Base-by-base conservation (phyloP, 164 flowering plant genomes). In the Piper longum region DNA sequence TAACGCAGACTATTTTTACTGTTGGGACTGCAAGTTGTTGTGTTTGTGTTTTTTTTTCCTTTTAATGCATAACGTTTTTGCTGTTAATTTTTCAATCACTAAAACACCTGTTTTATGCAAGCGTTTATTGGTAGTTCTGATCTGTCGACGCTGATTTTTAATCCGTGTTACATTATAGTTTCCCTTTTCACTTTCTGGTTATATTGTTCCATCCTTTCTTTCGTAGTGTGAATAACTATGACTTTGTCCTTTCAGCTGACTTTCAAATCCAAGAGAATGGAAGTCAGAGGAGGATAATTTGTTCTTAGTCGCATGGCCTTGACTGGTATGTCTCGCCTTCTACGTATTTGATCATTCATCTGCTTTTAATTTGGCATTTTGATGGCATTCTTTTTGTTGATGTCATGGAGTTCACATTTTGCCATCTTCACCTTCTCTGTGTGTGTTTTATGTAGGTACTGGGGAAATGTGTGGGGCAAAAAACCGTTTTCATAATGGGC, bases 231-330 rank as follows among this genome's bases (percentile, higher is more conserved):
- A 48, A 5, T 48, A 48, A 48, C 11, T 5, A 9, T 2, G 8
- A 9, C 1, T 14, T 48, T 48, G 12, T 48, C 36, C 36, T 48
- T 48, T 48, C 14, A 2, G 9, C 52, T 1, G 8, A 2, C 56
- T 60, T 55, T 59, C n/a, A 43, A 40, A 12, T 42, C 61, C 12
- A 40, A 51, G 61, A 59, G 60, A 69, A 87, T 87, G 93, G 89
- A 85, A 64, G 80, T 65, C 61, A 69, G 69, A 26, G 88, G 85
- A 72, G 93, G 36, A 56, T 87, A 82, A 80, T 57, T 42, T 75
- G 69, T 66, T 62, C 36, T 5, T 19, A 56, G 64, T 74, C 79
- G 71, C 75, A 81, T 84, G 82, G 84, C 81, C 77, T 76, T 77
- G 69, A 74, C 69, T 43, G 83, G 89, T 85, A 75, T 41, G n/a